Evolutionary conservation across 768 basidiomycete species (phyloP).

Genomic region (Lactarius vividus): DNA sequence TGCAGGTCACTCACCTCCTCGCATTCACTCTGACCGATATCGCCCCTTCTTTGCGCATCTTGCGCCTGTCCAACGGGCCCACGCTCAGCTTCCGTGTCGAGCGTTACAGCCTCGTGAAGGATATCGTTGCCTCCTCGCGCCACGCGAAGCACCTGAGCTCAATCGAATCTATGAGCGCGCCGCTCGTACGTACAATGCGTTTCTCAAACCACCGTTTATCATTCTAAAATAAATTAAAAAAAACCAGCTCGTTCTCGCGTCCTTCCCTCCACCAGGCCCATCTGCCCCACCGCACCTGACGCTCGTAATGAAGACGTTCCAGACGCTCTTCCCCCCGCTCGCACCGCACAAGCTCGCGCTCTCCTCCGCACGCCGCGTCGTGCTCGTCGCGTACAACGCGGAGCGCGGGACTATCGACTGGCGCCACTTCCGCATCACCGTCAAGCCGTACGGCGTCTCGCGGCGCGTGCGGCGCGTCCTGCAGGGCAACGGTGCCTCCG

Average conservation of each 20-base stretch:
- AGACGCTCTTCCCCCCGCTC: conserved; percentile 93
- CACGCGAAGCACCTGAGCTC: conserved; percentile 69
- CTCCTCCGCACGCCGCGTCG: conserved; percentile 89
- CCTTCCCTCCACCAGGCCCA: conserved; percentile 73
- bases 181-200: conserved; percentile 59
- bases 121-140: conserved; percentile 64
- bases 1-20: conserved; percentile 89
- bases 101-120: conserved; percentile 88
- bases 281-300: conserved; percentile 79
- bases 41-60: conserved; percentile 82
- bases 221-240: not conserved
- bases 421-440: conserved; percentile 92
- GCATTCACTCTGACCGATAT: conserved; percentile 86
- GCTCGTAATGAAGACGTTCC: conserved; percentile 94
- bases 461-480: conserved; percentile 86
- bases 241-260: conserved; percentile 84
- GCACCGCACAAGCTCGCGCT: conserved; percentile 74
- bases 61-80: conserved; percentile 86
- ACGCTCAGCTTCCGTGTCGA: conserved; percentile 92
- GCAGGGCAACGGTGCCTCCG: conserved; percentile 46
- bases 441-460: conserved; percentile 92
- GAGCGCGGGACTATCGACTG: conserved; percentile 85
- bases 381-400: conserved; percentile 88
- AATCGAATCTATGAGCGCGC: conserved; percentile 87
- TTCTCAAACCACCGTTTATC: not conserved